Evolutionary conservation across 2,329 filamentous ascomycete species (phyloP).

Genomic region (Ophiostoma sp.): DNA sequence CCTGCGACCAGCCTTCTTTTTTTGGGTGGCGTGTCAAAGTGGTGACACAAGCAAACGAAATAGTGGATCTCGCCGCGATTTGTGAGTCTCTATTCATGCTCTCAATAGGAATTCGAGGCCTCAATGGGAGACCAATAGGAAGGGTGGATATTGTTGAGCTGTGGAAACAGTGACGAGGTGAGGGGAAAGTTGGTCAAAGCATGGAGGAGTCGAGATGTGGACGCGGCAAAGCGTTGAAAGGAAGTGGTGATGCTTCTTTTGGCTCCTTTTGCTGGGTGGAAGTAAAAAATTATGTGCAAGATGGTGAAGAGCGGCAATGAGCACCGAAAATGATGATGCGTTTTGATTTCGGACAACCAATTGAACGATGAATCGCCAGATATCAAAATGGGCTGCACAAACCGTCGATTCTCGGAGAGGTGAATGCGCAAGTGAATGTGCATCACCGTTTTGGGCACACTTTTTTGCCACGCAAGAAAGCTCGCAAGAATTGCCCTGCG

Average conservation of each 20-base stretch:
- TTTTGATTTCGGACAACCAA: not conserved
- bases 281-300: not conserved
- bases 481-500: not conserved
- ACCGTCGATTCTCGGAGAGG: not conserved
- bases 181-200: not conserved
- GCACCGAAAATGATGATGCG: not conserved
- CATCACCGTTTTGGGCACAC: not conserved
- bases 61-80: not conserved
- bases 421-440: not conserved
- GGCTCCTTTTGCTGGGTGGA: not conserved
- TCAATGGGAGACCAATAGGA: not conserved
- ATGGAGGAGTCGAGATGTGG: not conserved
- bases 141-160: not conserved
- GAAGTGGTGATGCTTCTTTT: not conserved
- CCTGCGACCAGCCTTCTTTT: too few relatives aligned
- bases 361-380: not conserved
- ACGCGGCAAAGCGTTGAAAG: not conserved
- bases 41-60: conserved; percentile 2
- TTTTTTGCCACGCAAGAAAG: not conserved
- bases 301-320: not conserved
- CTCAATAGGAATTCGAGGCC: not conserved
- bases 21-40: not conserved
- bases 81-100: not conserved
- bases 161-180: not conserved
- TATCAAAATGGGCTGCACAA: not conserved